Evolutionary conservation across 306 rosid species (phyloP), one percentile per base, ranked within the genome.

Genomic region (Spatholobus suberectus): DNA sequence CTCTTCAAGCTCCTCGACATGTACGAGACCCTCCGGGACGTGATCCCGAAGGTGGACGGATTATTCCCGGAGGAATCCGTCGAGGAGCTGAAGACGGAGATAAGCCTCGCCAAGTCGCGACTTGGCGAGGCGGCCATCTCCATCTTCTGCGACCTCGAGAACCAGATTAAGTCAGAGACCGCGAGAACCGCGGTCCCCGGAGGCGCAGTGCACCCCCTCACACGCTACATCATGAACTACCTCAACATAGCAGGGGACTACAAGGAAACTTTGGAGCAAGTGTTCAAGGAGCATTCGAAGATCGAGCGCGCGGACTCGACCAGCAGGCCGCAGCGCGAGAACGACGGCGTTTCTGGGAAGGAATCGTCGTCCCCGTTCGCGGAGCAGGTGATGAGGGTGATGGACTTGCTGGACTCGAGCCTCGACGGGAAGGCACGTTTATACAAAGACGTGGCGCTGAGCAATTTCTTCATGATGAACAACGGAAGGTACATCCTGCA

Each of bases 401-500:
- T 94, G 98, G 93, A 90, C 0, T 75, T 93, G 55, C 62, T 96
- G 14, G 99, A 96, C 47, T 5, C 83, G 0, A 90, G 87, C 79
- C 87, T 96, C 3, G 91, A 91, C 0, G 86, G 82, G 37, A 91
- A 90, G 73, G 91, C 94, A 0, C 91, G 78, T 70, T 73, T 93
- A 21, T 96, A 96, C 77, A 82, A 78, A 49, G 99, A 94, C 69
- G 77, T 81, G 0, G 67, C 94, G 0, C 80, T 96, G 49, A 88
- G 92, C 73, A 79, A 74, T 78, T 85, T 96, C 74, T 96, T 96
- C 86, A 32, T 93, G 94, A 96, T 96, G 99, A 96, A 96, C 88
- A 96, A 96, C n/a, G 96, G 98, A 0, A 85, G 98, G 65, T 96
- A 96, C 87, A 94, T 90, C 12, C 82, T 92, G 32, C 97, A 96